Conservation (phyloP, 2,329 filamentous ascomycete species). For the Monilinia aucupariae region DNA sequence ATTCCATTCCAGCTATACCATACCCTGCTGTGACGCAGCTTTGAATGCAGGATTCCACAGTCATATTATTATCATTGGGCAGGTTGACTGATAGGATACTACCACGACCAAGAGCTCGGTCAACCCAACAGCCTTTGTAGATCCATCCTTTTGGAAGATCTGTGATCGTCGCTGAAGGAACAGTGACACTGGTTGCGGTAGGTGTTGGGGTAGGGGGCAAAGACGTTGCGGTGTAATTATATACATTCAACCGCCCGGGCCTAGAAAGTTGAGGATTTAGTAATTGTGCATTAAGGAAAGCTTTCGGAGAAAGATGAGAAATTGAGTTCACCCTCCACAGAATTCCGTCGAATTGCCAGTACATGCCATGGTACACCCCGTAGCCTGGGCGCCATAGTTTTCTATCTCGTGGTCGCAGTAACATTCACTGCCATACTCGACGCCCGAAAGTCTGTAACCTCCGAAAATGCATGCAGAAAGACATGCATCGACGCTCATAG, state of each 20-base stretch:
- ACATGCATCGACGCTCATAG: slow-evolving; percentile 25
- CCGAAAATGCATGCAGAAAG: slow-evolving; percentile 34
- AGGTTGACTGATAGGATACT: slow-evolving; percentile 20
- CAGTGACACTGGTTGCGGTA: background rate
- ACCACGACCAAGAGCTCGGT: slow-evolving; percentile 22
- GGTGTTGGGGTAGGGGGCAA: slow-evolving; percentile 14
- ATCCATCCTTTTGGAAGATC: slow-evolving; percentile 26
- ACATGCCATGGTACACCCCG: slow-evolving; percentile 28
- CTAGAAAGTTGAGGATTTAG: background rate
- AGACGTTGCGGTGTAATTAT: slow-evolving; percentile 21
- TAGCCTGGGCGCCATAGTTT: slow-evolving; percentile 12
- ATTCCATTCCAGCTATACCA: slow-evolving; percentile 36
- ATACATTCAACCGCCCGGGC: slow-evolving; percentile 25
- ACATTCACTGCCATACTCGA: slow-evolving; percentile 35
- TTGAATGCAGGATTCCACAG: slow-evolving; percentile 33
- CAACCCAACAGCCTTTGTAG: slow-evolving; percentile 28
- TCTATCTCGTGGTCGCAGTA: slow-evolving; percentile 24
- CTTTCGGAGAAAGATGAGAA: background rate
- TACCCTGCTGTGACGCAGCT: slow-evolving; percentile 28
- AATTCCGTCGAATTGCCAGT: slow-evolving; percentile 30
- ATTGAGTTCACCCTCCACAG: slow-evolving; percentile 31
- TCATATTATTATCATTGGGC: slow-evolving; percentile 20
- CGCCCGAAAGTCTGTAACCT: slow-evolving; percentile 31
- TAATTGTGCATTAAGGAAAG: background rate
- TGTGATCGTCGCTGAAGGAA: slow-evolving; percentile 18